phyloP scores from a whole-genome alignment of 75 land plant genomes.

The Cryptomeria japonica region DNA sequence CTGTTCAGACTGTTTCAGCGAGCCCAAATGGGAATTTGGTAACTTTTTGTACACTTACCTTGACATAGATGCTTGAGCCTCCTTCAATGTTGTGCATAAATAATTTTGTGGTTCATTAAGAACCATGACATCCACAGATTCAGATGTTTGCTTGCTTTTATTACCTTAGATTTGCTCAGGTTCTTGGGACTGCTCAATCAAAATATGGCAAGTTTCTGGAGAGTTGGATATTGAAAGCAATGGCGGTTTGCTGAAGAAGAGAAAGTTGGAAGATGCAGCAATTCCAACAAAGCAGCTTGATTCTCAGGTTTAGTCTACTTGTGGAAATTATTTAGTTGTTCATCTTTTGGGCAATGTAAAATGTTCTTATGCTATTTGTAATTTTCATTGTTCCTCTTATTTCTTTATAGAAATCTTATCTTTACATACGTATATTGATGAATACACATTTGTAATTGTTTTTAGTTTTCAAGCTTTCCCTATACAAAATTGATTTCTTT shows the following conservation, averaged over 20 bases:
- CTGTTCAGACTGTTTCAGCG: slow-evolving; percentile 71
- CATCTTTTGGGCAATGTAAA: neutral
- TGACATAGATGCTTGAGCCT: neutral
- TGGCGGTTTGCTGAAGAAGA: slow-evolving; percentile 51
- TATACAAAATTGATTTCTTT: neutral
- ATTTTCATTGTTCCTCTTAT: neutral
- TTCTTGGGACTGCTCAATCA: slow-evolving; percentile 87
- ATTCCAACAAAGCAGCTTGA: slow-evolving; percentile 12
- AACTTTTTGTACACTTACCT: neutral
- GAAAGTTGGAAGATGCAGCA: slow-evolving; percentile 31
- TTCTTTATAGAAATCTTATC: neutral
- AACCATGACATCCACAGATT: neutral
- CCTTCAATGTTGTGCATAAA: neutral
- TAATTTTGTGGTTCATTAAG: neutral
- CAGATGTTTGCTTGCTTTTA: slow-evolving; percentile 3
- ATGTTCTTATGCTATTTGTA: neutral
- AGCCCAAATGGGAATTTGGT: slow-evolving; percentile 69
- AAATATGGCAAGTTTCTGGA: slow-evolving; percentile 62
- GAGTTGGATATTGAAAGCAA: slow-evolving; percentile 48
- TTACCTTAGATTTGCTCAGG: slow-evolving; percentile 83
- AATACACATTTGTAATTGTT: neutral
- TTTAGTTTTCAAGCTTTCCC: neutral
- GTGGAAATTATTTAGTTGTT: neutral
- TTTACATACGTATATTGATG: neutral
- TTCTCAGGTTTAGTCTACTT: neutral